These are phyloP conservation scores for Morella rubra DNA, from an alignment of 306 rosid genomes.

Conservation along the genomic window DNA sequence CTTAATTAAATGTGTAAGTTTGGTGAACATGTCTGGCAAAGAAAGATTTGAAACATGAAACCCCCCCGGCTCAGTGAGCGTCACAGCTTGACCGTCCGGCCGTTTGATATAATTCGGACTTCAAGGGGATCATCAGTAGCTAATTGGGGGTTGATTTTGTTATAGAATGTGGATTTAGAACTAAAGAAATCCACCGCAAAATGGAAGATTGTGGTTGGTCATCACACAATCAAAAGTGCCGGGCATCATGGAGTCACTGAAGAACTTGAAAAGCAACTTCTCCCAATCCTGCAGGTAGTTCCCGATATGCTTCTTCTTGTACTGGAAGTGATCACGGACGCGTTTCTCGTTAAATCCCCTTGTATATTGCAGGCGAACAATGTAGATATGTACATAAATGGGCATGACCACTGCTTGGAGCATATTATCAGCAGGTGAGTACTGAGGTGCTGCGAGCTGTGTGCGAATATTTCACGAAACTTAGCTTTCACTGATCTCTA, in stretches of 20 bases:
- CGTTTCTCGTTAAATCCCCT: neutral
- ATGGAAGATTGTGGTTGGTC: conserved; percentile 87
- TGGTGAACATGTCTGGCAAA: too few relatives aligned
- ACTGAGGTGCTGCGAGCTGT: too few relatives aligned
- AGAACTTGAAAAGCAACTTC: conserved; percentile 55
- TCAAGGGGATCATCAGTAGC: neutral
- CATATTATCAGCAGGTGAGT: conserved; percentile 45
- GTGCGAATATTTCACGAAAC: neutral
- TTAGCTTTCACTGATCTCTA: neutral
- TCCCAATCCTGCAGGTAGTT: conserved; percentile 70
- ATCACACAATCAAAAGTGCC: conserved; percentile 66
- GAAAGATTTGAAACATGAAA: too few relatives aligned
- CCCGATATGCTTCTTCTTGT: too few relatives aligned
- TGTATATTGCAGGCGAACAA: conserved; percentile 43
- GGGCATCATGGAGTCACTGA: conserved; percentile 64
- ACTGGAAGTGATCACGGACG: too few relatives aligned
- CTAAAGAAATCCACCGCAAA: conserved; percentile 58
- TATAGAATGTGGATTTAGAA: conserved; percentile 52
- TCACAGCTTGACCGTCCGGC: too few relatives aligned
- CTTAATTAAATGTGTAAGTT: too few relatives aligned
- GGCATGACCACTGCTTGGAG: conserved; percentile 86
- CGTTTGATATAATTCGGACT: too few relatives aligned
- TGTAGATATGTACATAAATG: conserved; percentile 75
- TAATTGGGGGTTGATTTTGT: neutral
- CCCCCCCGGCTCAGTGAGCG: too few relatives aligned